These are phyloP conservation scores for Xylariaceae sp. DNA, from an alignment of 2,329 filamentous ascomycete genomes.

Conservation along the genomic window DNA sequence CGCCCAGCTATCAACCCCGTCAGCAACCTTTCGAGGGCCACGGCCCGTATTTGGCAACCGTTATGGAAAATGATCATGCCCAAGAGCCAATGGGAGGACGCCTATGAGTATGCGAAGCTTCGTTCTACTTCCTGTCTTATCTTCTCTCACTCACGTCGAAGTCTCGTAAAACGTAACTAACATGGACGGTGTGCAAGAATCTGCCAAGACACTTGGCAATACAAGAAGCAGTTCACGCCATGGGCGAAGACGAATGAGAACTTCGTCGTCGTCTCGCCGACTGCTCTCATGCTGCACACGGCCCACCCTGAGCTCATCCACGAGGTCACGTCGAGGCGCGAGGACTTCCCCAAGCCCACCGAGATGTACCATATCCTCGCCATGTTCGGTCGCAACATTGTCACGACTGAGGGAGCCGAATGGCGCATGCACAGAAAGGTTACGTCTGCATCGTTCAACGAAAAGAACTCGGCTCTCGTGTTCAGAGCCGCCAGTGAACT, in stretches of 20 bases:
- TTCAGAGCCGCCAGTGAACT: slow-evolving; percentile 60
- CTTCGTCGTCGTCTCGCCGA: slow-evolving; percentile 58
- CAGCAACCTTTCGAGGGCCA: slow-evolving; percentile 51
- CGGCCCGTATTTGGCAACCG: slow-evolving; percentile 48
- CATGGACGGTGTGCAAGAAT: slow-evolving; percentile 14
- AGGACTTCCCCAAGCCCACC: slow-evolving; percentile 67
- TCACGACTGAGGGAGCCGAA: slow-evolving; percentile 61
- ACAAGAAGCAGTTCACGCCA: slow-evolving; percentile 46
- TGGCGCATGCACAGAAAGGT: slow-evolving; percentile 72
- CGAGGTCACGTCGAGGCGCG: slow-evolving; percentile 60
- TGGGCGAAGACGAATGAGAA: slow-evolving; percentile 58
- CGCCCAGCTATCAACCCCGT: slow-evolving; percentile 44
- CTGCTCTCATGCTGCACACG: slow-evolving; percentile 48
- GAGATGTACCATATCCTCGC: slow-evolving; percentile 54
- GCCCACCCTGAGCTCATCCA: slow-evolving; percentile 60
- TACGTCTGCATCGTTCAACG: slow-evolving; percentile 67
- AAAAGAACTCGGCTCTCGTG: slow-evolving; percentile 66
- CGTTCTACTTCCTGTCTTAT: not conserved
- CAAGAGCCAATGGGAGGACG: slow-evolving; percentile 49
- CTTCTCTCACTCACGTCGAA: not conserved
- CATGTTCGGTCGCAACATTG: slow-evolving; percentile 66
- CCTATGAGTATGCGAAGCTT: slow-evolving; percentile 50
- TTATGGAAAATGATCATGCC: slow-evolving; percentile 50
- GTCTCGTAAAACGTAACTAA: slow-evolving; percentile 1
- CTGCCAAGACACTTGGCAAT: slow-evolving; percentile 56